Evolutionary conservation across 1,139 yeast genomes (phyloP), one percentile per base, ranked within the genome.

Genomic region (Hemisphaericaspora subhashii): DNA sequence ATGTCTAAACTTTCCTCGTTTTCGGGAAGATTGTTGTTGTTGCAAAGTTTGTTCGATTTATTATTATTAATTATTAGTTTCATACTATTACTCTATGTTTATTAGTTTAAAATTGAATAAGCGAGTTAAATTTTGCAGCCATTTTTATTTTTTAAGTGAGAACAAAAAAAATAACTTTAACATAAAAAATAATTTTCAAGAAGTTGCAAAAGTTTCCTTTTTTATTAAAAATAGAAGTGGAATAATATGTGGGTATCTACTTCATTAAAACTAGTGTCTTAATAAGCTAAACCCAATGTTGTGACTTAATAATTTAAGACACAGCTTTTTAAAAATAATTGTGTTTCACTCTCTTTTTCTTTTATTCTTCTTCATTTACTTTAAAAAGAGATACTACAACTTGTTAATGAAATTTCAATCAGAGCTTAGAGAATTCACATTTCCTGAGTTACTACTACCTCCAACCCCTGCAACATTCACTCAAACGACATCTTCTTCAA

Each of bases 71-170:
- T n/a, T n/a, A n/a, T n/a, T n/a, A n/a, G n/a, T n/a, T n/a, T n/a
- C n/a, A n/a, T n/a, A n/a, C n/a, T n/a, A n/a, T n/a, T n/a, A n/a
- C n/a, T n/a, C n/a, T n/a, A n/a, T n/a, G n/a, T n/a, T n/a, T n/a
- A n/a, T n/a, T n/a, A n/a, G n/a, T n/a, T n/a, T n/a, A n/a, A 20
- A 20, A 20, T 23, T 23, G 4, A 23, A 9, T 23, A 23, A n/a
- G n/a, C n/a, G n/a, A n/a, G n/a, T n/a, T n/a, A n/a, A n/a, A n/a
- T 23, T 29, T 29, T 29, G 31, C 31, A 29, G 23, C 31, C 31
- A 29, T 20, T 20, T 8, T 20, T 20, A 20, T 6, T 20, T 20
- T n/a, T n/a, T n/a, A n/a, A 20, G 22, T 8, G 8, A 20, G 5
- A 8, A 20, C 22, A 6, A 20, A 20, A 20, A 6, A 20, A 20